Percentiles rank a stretch among this genome's conserved stretches.
These are phyloP conservation scores for Pichia sporocuriosa DNA, from an alignment of 805 yeast genomes.

Conservation along the genomic window DNA sequence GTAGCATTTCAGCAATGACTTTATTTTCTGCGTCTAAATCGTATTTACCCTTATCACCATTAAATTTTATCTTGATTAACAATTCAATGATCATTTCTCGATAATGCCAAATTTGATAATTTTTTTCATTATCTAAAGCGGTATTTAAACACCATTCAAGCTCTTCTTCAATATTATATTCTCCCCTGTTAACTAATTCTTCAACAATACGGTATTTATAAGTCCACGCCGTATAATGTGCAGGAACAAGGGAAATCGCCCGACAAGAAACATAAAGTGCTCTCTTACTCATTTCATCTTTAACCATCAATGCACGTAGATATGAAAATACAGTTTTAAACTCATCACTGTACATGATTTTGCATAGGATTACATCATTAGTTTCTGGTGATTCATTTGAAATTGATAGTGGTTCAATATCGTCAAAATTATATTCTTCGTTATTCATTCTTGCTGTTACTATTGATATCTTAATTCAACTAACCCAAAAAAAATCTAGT, in stretches of 20 bases:
- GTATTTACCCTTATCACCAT: constrained; percentile 22
- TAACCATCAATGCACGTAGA: constrained; percentile 50
- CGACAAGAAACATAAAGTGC: constrained; percentile 60
- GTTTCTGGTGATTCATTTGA: constrained; percentile 7
- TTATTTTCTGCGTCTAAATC: constrained; percentile 49
- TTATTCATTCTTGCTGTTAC: constrained; percentile 5
- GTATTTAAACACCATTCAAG: constrained; percentile 73
- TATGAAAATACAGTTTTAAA: constrained; percentile 57
- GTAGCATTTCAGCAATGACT: constrained; percentile 59
- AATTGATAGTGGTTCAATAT: constrained; percentile 14
- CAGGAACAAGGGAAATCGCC: constrained; percentile 67
- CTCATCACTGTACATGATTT: constrained; percentile 65
- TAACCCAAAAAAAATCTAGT: no score
- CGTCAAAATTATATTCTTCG: constrained; percentile 12
- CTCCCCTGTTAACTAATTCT: constrained; percentile 23
- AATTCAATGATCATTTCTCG: constrained; percentile 56
- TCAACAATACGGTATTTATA: constrained; percentile 51
- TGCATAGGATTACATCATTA: constrained; percentile 37
- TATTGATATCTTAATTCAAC: no score
- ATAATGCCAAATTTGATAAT: constrained; percentile 97
- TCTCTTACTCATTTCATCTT: constrained; percentile 60
- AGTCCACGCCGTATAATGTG: constrained; percentile 89
- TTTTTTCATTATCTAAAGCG: constrained; percentile 74
- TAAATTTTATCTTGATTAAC: constrained; percentile 8
- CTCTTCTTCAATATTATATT: constrained; percentile 41